Conservation (phyloP, 2,329 filamentous ascomycete species). For the Plenodomus biglobosus region DNA sequence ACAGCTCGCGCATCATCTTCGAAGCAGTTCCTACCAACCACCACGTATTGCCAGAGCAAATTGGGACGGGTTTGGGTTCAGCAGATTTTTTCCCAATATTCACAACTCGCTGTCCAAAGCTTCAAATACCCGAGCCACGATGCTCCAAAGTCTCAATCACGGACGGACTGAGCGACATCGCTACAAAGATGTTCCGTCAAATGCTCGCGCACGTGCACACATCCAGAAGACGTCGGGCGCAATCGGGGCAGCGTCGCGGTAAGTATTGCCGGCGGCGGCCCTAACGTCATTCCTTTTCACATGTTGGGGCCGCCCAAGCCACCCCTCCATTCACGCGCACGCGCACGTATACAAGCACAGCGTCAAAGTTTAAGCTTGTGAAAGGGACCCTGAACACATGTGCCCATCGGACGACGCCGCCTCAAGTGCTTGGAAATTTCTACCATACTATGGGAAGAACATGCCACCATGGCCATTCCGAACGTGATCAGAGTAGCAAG, state of each 20-base stretch:
- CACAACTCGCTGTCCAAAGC: too few relatives aligned
- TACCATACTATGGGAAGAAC: too few relatives aligned
- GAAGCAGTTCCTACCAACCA: too few relatives aligned
- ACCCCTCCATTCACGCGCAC: conserved; percentile 12
- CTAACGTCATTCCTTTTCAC: conserved; percentile 43
- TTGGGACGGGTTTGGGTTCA: too few relatives aligned
- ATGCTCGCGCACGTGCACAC: conserved; percentile 23
- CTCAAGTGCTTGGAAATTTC: neutral
- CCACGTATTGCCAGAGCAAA: too few relatives aligned
- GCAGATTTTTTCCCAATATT: too few relatives aligned
- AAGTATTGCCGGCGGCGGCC: conserved; percentile 24
- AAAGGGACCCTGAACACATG: conserved; percentile 1
- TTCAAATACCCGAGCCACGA: too few relatives aligned
- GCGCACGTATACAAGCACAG: too few relatives aligned
- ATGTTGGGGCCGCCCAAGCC: conserved; percentile 18
- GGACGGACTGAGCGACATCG: neutral
- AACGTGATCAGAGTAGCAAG: too few relatives aligned
- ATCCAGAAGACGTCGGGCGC: conserved; percentile 10
- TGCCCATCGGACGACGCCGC: conserved; percentile 1
- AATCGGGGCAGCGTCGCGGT: conserved; percentile 21
- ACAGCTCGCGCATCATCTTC: too few relatives aligned
- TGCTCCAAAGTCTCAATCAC: too few relatives aligned
- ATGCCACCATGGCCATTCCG: neutral
- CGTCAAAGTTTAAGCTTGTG: conserved; percentile 5
- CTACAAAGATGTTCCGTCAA: conserved; percentile 10